Percentiles rank a stretch among this genome's conserved stretches.
Conservation (phyloP, 2,329 filamentous ascomycete genomes). For the Ophiostoma pallidulum region DNA sequence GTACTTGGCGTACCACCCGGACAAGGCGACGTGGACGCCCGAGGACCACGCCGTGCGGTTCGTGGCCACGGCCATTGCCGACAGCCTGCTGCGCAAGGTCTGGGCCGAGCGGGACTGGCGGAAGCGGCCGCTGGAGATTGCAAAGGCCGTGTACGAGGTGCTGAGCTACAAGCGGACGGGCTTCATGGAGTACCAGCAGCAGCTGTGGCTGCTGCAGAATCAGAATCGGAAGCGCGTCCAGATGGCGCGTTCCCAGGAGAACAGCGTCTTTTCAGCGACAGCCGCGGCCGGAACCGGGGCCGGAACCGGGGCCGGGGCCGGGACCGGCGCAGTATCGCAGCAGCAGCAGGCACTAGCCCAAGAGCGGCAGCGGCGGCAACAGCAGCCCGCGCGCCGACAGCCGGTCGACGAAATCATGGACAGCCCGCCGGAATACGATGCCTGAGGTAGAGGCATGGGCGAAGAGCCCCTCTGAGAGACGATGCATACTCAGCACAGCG, state of each 20-base stretch:
- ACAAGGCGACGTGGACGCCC: slow-evolving; percentile 27
- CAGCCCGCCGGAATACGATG: slow-evolving; percentile 6
- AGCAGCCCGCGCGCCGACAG: neutral
- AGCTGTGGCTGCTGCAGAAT: slow-evolving; percentile 4
- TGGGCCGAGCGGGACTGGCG: slow-evolving; percentile 27
- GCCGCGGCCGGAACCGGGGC: too few relatives aligned
- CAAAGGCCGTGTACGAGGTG: slow-evolving; percentile 29
- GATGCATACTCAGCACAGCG: too few relatives aligned
- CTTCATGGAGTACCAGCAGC: slow-evolving; percentile 14
- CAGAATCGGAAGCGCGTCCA: too few relatives aligned
- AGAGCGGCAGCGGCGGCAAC: neutral
- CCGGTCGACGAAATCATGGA: slow-evolving; percentile 1
- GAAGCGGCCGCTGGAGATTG: slow-evolving; percentile 24
- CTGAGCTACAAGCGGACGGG: slow-evolving; percentile 26
- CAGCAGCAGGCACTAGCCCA: neutral
- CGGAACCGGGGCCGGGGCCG: too few relatives aligned
- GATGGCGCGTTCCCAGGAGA: too few relatives aligned
- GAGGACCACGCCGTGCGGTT: slow-evolving; percentile 32
- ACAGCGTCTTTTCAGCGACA: too few relatives aligned
- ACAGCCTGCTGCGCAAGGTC: slow-evolving; percentile 26
- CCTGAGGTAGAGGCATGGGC: neutral
- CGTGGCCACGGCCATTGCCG: slow-evolving; percentile 26
- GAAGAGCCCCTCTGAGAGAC: too few relatives aligned
- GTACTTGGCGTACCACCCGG: slow-evolving; percentile 28
- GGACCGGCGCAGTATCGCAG: too few relatives aligned